Base-by-base conservation (phyloP, 345 rosid genomes). In the Hypericum perforatum region DNA sequence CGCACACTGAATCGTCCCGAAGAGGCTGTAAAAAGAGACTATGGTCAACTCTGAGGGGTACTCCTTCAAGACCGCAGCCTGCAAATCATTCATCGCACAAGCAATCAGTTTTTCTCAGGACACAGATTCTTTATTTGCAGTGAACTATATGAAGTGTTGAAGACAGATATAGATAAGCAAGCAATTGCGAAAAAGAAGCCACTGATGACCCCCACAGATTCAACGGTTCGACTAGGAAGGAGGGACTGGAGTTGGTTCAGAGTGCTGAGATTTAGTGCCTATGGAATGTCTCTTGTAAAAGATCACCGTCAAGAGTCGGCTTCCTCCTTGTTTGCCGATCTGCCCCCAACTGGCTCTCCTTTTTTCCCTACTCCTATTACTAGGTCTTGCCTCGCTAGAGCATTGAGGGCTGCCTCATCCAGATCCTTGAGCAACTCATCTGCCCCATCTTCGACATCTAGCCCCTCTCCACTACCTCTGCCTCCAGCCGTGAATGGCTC, bases 131-230 rank as follows among this genome's bases (percentile, higher is more conserved):
- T 53, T 49, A 10, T 36, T 13, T 11, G 48, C 6, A 14, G 9
- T 1, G 45, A 40, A 16, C 16, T 41, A 8, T 14, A 54, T 11
- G 46, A 43, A 49, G 49, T 62, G 46, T 56, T 70, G 51, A 12
- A 65, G 12, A 39, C 45, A 8, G 82, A 67, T 40, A 70, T 9
- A 38, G 64, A 81, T 12, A 78, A 53, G 52, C 71, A 8, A 51
- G 75, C 73, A 14, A 58, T 59, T 3, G 62, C 63, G 16, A 78
- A 36, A 60, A 78, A 70, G 39, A 74, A 52, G 60, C 76, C 84
- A 45, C 84, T 81, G 0, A 76, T 53, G 49, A 71, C 51, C 84
- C 84, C 84, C 84, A 78, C 53, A 60, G 58, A 64, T 53, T 55
- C 41, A 61, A 39, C 8, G 57, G 36, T 37, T 44, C 41, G 42